Evolutionary conservation across 1,284 basidiomycete species (phyloP).

Genomic region (Coniferiporia sulphurascens): DNA sequence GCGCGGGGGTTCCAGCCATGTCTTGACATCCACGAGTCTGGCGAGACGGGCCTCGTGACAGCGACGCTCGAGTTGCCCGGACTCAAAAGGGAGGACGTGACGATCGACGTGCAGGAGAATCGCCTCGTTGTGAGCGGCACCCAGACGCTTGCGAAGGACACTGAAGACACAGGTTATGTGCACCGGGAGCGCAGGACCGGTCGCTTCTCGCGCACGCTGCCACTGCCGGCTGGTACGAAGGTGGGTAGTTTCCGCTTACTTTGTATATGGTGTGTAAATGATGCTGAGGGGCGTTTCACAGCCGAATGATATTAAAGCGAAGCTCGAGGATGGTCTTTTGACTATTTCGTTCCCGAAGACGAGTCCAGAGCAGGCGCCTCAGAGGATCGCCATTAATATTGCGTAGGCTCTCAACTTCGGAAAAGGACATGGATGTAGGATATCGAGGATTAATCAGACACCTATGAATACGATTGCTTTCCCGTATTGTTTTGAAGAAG

Average conservation of each 20-base stretch:
- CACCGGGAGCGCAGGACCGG: constrained; percentile 48
- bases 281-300: neutral
- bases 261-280: too few species aligned
- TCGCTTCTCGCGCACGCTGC: constrained; percentile 39
- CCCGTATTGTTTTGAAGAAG: too few species aligned
- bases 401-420: constrained; percentile 9
- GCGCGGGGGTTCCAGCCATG: constrained; percentile 6
- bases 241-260: neutral
- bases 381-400: constrained; percentile 23
- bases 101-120: constrained; percentile 37
- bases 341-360: constrained; percentile 25
- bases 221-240: constrained; percentile 16
- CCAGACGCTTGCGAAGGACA: constrained; percentile 28
- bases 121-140: constrained; percentile 44
- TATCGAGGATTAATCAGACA: too few species aligned
- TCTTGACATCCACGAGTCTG: constrained; percentile 8
- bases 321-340: constrained; percentile 24
- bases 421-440: too few species aligned
- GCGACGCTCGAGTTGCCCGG: constrained; percentile 40
- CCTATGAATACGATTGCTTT: too few species aligned
- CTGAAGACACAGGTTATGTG: constrained; percentile 40
- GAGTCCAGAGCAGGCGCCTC: constrained; percentile 18
- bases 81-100: constrained; percentile 22
- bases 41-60: constrained; percentile 4
- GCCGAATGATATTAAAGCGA: constrained; percentile 23